Conservation (phyloP, 192 early-diverging fungal species). For the Backusella sp. region DNA sequence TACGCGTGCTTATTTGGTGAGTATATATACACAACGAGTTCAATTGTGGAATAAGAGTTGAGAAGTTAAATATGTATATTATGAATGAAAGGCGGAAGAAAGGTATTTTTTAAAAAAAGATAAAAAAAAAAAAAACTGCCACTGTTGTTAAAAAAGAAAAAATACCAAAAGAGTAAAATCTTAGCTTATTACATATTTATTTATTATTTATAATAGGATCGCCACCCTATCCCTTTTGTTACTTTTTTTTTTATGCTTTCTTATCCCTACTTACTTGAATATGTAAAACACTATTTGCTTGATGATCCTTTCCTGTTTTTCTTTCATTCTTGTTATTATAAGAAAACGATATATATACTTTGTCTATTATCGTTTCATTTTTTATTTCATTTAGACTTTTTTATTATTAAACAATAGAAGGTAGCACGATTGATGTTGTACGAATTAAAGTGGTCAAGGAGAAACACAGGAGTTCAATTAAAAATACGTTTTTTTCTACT, state of each 20-base stretch:
- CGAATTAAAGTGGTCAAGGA: constrained; percentile 10
- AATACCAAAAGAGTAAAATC: background rate
- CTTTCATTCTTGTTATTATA: background rate
- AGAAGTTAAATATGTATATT: background rate
- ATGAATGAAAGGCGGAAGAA: constrained; percentile 9
- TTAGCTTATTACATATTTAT: constrained; percentile 1
- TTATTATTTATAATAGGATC: constrained; percentile 5
- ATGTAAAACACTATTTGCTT: background rate
- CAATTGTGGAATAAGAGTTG: constrained; percentile 2
- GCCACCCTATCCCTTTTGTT: background rate
- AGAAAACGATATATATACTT: background rate
- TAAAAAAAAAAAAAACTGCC: background rate
- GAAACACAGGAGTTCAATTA: constrained; percentile 4
- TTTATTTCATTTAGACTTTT: constrained; percentile 1
- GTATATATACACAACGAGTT: constrained; percentile 2
- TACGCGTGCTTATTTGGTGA: background rate
- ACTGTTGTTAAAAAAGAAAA: background rate
- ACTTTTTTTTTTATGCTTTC: background rate
- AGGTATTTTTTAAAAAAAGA: background rate
- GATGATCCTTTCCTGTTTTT: background rate
- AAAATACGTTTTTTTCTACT: background rate
- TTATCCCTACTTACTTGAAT: background rate
- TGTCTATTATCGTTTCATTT: background rate
- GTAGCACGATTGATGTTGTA: background rate
- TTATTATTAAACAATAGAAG: background rate